Evolutionary conservation across 768 basidiomycete species (phyloP), one percentile per base, ranked within the genome.

Genomic region (Termitomyces heimii): DNA sequence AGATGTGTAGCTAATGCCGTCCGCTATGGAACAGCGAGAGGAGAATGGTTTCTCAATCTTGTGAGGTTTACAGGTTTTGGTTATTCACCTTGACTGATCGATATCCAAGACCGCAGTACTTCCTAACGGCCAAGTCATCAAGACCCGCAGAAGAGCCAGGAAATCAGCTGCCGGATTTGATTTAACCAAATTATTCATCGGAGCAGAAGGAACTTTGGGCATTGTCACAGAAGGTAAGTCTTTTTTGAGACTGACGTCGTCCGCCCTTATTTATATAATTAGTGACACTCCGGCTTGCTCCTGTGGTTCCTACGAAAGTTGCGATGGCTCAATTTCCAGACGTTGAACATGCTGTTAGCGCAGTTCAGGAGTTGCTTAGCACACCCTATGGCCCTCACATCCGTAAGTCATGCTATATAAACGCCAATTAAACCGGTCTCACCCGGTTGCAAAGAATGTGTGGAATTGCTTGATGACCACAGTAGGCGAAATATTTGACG

Each of bases 141-240:
- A 94, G 68, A 96, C 94, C 0, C 83, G 92, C 22, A 77, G 80
- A 55, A 75, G 88, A 45, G 85, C 88, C 22, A 77, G 91, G 48
- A 95, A 97, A 67, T 93, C 90, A 3, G 82, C 92, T 0, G 89
- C 91, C 0, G 94, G 94, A 0, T 94, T 89, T 65, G 94, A 95
- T 65, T 79, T 82, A 1, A 94, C 90, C 0, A 94, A 94, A 67
- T 70, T 94, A 3, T 94, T 94, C 72, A 88, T 94, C 48, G 93
- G 93, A 4, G 90, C 91, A 2, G 93, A 94, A 69, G 93, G 93
- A 6, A 95, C 92, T 0, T 69, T 94, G 45, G 93, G 93, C 4
- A 88, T 95, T 61, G 83, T 95, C n/a, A 93, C 90, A 0, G 92
- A 94, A 75, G 87, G 88, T 81, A 53, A 48, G 63, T 53, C 32